phyloP scores from a whole-genome alignment of 108 stramenopile species.

The Stephanodiscus triporus region DNA sequence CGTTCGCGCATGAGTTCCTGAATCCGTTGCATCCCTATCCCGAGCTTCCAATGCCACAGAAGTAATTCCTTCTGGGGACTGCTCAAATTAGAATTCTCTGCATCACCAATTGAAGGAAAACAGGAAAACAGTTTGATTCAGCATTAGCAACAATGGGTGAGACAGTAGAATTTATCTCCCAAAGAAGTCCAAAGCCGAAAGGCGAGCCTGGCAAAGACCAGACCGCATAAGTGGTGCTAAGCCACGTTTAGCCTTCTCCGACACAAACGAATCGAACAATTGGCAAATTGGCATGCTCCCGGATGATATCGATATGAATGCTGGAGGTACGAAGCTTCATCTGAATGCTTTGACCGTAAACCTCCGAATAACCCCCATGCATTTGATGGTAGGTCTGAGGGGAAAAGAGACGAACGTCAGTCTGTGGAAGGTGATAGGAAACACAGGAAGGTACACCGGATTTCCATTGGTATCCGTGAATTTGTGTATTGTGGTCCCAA shows the following conservation, averaged over 20 bases:
- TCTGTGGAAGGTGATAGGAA: not conserved
- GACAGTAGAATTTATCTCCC: no score
- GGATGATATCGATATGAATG: not conserved
- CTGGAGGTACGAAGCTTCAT: not conserved
- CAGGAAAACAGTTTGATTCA: not conserved
- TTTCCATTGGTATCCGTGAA: not conserved
- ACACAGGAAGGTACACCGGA: not conserved
- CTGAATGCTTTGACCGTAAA: not conserved
- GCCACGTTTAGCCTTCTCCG: not conserved
- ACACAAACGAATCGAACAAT: not conserved
- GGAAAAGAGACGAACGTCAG: not conserved
- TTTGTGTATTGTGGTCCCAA: no score
- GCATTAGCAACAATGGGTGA: no score
- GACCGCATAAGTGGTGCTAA: no score
- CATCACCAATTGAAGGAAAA: not conserved
- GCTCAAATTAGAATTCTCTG: slow-evolving; percentile 41
- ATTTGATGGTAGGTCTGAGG: slow-evolving; percentile 6
- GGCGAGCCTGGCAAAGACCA: no score
- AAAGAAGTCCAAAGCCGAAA: no score
- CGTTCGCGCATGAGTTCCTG: not conserved
- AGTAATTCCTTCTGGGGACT: slow-evolving; percentile 49
- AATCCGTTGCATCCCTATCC: slow-evolving; percentile 3
- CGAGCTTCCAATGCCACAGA: slow-evolving; percentile 34
- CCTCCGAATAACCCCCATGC: slow-evolving; percentile 1
- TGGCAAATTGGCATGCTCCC: not conserved